Evolutionary conservation across 352 stramenopile genomes (phyloP), one percentile per base, ranked within the genome.

Genomic region (Phytophthora meadii): DNA sequence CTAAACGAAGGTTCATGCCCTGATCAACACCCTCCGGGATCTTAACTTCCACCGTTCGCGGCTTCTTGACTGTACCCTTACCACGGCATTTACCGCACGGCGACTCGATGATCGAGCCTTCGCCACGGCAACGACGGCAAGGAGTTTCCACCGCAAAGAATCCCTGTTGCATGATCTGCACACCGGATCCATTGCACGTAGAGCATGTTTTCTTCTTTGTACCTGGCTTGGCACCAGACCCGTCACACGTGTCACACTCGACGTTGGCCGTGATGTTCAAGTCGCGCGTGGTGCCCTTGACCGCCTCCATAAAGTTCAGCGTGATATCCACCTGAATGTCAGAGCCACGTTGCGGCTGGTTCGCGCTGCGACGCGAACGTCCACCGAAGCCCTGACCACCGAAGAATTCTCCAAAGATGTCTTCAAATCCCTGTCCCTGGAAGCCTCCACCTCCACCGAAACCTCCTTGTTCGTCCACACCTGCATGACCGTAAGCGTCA

Each of bases 11-110:
- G 71, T 98, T 98, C 92, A 98, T 98, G 41, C 96, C 97, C 64
- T 93, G 89, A 63, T 99, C 95, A 61, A 99, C 97, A 58, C 97
- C 97, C 57, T 95, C 87, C 0, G 97, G 97, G 47, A 98, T 97
- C 67, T 97, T 93, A 3, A 99, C 94, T 50, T 94, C 92, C 4
- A 99, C 95, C 50, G 92, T 93, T 25, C 89, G 83, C 30, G 95
- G 89, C 72, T 98, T 98, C 72, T 94, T 90, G 17, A 96, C 84
- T 22, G 70, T 77, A 11, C 90, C 89, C 51, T 90, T 85, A 25
- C 90, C 90, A 17, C 78, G 84, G 48, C 90, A 97, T 27, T 79
- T 93, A 2, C 61, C 64, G 52, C 90, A 97, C 19, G 87, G 88
- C 10, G 86, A 90, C 58, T 96, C 88, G 39, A 95, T 95, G 60